Percentiles rank a stretch among this genome's conserved stretches.
Conservation (phyloP, 371 early-diverging fungal genomes). For the Mortierella sp. region DNA sequence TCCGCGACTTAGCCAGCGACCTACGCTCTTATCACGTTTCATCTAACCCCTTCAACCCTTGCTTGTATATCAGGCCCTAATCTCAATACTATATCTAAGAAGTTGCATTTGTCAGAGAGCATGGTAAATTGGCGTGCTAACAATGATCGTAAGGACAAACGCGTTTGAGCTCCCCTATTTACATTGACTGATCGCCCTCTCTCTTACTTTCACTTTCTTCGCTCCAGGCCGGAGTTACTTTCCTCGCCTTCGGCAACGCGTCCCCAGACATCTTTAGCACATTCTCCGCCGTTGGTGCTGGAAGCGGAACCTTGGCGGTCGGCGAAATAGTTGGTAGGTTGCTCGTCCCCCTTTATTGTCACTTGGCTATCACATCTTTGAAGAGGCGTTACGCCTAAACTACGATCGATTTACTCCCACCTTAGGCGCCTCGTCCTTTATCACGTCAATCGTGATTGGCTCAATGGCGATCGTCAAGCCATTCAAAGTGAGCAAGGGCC, state of each 20-base stretch:
- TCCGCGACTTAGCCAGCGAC: too few relatives aligned
- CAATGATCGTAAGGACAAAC: neutral
- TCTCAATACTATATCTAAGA: constrained; percentile 72
- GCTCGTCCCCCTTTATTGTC: neutral
- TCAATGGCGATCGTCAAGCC: constrained; percentile 79
- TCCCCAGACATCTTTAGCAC: constrained; percentile 90
- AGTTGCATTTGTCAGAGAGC: constrained; percentile 74
- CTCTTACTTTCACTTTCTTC: neutral
- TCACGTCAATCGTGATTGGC: constrained; percentile 82
- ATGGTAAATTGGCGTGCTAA: constrained; percentile 56
- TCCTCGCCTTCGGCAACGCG: constrained; percentile 88
- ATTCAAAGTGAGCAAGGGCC: constrained; percentile 72
- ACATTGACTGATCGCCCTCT: neutral
- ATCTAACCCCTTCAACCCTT: neutral
- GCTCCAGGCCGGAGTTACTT: constrained; percentile 83
- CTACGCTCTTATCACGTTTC: neutral
- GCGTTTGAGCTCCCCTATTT: neutral
- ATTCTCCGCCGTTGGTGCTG: constrained; percentile 80
- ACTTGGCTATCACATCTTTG: neutral
- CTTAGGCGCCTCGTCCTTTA: constrained; percentile 85
- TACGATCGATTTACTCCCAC: neutral
- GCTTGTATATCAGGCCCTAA: constrained; percentile 64
- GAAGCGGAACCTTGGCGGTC: constrained; percentile 79
- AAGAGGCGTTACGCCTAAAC: neutral
- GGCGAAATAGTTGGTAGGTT: constrained; percentile 69